Evolutionary conservation across 352 stramenopile genomes (phyloP).

Genomic region (Saprolegnia diclina): DNA sequence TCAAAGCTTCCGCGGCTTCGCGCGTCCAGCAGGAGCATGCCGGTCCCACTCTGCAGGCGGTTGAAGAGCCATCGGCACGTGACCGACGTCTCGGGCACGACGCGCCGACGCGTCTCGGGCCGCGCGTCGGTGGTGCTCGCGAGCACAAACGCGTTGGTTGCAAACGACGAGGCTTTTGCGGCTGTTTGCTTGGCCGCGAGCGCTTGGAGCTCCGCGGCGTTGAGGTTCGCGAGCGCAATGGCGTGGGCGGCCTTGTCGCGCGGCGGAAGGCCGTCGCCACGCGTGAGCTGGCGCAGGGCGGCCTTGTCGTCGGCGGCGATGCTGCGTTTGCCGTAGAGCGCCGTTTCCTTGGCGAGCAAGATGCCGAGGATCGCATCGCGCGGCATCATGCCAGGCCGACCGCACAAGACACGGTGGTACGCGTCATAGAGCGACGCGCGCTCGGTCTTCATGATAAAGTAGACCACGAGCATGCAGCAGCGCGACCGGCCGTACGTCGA

Average conservation of each 20-base stretch:
- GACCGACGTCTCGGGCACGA: constrained; percentile 57
- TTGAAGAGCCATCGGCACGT: constrained; percentile 84
- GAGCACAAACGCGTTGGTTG: neutral
- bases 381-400: constrained; percentile 52
- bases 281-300: neutral
- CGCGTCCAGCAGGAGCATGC: constrained; percentile 74
- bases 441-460: constrained; percentile 60
- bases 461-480: constrained; percentile 58
- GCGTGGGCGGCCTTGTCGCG: neutral
- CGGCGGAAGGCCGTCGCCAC: neutral
- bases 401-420: constrained; percentile 46
- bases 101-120: constrained; percentile 42
- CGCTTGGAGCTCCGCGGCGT: constrained; percentile 1
- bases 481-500: constrained; percentile 69
- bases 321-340: constrained; percentile 30
- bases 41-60: constrained; percentile 64
- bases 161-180: constrained; percentile 15
- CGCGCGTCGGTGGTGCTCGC: constrained; percentile 36
- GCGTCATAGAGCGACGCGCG: constrained; percentile 52
- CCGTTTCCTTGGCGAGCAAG: constrained; percentile 44
- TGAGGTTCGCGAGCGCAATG: neutral
- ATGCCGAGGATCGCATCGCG: constrained; percentile 54
- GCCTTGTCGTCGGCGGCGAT: neutral
- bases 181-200: constrained; percentile 4
- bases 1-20: constrained; percentile 47